Evolutionary conservation across 495 filamentous ascomycete genomes (phyloP).

Genomic region (Penicillium soppii): DNA sequence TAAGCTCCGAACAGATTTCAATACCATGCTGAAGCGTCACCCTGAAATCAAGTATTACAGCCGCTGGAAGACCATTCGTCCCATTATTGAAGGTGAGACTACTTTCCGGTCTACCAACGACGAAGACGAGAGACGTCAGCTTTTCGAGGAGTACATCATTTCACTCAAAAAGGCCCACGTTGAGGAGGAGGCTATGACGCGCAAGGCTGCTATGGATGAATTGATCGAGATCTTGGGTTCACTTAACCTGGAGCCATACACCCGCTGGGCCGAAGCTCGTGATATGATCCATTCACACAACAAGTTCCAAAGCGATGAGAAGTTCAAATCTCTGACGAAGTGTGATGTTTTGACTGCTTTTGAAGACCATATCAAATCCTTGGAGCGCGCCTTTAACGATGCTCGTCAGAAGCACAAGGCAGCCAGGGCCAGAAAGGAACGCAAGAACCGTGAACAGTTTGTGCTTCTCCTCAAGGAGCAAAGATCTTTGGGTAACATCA

Average conservation of each 20-base stretch:
- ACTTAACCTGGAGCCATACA: conserved; percentile 86
- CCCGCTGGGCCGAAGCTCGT: conserved; percentile 90
- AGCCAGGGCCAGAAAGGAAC: conserved; percentile 73
- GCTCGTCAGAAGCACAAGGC: conserved; percentile 83
- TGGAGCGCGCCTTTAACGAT: conserved; percentile 89
- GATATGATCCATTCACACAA: conserved; percentile 75
- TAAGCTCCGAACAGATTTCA: conserved; percentile 92
- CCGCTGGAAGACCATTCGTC: conserved; percentile 93
- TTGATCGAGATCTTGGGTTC: conserved; percentile 78
- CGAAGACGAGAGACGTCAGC: conserved; percentile 83
- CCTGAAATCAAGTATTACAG: conserved; percentile 98
- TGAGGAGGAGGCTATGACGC: conserved; percentile 67
- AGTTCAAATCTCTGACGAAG: conserved; percentile 84
- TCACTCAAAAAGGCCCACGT: conserved; percentile 77
- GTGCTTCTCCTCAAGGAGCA: conserved; percentile 70
- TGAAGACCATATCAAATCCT: conserved; percentile 88
- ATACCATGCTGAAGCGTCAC: conserved; percentile 92
- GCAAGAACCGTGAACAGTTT: conserved; percentile 82
- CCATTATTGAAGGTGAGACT: conserved; percentile 92
- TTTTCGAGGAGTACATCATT: conserved; percentile 91
- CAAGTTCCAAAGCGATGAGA: conserved; percentile 78
- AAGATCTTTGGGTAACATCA: conserved; percentile 76
- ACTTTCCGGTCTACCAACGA: conserved; percentile 89
- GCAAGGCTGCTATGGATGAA: conserved; percentile 83
- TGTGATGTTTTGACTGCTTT: conserved; percentile 91